These are phyloP conservation scores for Annulohypoxylon nitens DNA, from an alignment of 495 filamentous ascomycete species.

Conservation along the genomic window DNA sequence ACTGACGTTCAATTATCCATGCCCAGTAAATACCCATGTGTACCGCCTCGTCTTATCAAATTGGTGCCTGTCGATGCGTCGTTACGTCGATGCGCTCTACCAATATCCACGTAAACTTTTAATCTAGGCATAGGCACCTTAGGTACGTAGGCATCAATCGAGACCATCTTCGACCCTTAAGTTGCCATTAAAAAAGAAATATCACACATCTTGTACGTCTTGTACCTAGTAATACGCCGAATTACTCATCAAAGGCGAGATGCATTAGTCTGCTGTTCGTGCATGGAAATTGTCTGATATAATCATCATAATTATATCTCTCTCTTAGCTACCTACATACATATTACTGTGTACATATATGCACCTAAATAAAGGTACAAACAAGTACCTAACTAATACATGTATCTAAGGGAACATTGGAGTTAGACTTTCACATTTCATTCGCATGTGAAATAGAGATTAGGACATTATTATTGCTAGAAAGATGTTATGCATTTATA, in stretches of 20 bases:
- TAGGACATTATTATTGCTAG: not conserved
- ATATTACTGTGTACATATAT: too few relatives aligned
- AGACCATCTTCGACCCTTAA: not conserved
- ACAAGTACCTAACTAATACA: too few relatives aligned
- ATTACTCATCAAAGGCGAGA: not conserved
- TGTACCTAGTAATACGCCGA: not conserved
- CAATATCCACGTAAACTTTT: constrained; percentile 9
- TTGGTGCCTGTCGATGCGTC: not conserved
- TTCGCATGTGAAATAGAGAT: too few relatives aligned
- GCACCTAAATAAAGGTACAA: too few relatives aligned
- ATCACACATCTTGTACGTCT: not conserved
- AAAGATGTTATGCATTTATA: not conserved
- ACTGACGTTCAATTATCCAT: not conserved
- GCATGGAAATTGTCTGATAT: not conserved
- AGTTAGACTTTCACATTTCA: too few relatives aligned
- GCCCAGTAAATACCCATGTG: not conserved
- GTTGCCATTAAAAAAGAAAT: not conserved
- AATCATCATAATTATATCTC: not conserved
- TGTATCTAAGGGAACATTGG: too few relatives aligned
- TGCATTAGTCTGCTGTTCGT: not conserved
- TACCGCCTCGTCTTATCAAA: constrained; percentile 13
- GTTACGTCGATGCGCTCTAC: not conserved
- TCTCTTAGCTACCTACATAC: not conserved
- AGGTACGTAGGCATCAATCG: constrained; percentile 9
- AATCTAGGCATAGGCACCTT: constrained; percentile 10